These are phyloP conservation scores for Emydomyces testavorans DNA, from an alignment of 2,329 filamentous ascomycete genomes.

Conservation along the genomic window DNA sequence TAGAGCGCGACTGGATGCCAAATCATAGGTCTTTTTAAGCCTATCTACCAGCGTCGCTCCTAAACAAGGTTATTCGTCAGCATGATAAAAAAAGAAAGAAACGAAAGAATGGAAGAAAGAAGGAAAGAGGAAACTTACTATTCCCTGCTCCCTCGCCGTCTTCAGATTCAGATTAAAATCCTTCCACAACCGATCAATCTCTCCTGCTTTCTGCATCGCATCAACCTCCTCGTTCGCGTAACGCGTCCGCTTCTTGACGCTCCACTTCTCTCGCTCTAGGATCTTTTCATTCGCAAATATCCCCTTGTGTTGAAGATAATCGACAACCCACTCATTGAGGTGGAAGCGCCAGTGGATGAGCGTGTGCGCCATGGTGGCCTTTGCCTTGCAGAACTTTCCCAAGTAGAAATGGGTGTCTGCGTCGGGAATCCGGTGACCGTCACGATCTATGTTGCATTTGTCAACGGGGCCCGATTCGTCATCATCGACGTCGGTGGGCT, in stretches of 20 bases:
- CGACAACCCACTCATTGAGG: constrained; percentile 60
- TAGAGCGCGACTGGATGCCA: no score
- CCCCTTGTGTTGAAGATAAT: constrained; percentile 48
- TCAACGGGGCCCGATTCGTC: constrained; percentile 24
- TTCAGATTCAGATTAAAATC: constrained; percentile 56
- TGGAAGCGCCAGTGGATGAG: constrained; percentile 65
- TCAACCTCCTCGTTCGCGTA: constrained; percentile 54
- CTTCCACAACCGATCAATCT: constrained; percentile 51
- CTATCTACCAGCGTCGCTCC: not conserved
- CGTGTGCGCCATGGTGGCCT: constrained; percentile 58
- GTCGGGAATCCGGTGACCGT: constrained; percentile 38
- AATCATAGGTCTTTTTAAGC: not conserved
- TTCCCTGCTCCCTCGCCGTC: constrained; percentile 38
- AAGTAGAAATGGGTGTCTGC: constrained; percentile 41
- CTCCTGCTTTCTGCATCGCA: constrained; percentile 48
- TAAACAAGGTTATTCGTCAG: not conserved
- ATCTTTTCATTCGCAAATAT: constrained; percentile 49
- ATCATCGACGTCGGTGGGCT: constrained; percentile 33
- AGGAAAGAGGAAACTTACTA: not conserved
- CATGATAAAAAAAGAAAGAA: not conserved
- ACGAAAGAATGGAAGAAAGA: not conserved
- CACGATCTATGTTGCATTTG: constrained; percentile 34
- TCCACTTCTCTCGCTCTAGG: constrained; percentile 50
- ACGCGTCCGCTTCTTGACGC: constrained; percentile 46
- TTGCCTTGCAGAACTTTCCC: constrained; percentile 48